Conservation (phyloP, 495 filamentous ascomycete species). For the Lepidopterella palustris region DNA sequence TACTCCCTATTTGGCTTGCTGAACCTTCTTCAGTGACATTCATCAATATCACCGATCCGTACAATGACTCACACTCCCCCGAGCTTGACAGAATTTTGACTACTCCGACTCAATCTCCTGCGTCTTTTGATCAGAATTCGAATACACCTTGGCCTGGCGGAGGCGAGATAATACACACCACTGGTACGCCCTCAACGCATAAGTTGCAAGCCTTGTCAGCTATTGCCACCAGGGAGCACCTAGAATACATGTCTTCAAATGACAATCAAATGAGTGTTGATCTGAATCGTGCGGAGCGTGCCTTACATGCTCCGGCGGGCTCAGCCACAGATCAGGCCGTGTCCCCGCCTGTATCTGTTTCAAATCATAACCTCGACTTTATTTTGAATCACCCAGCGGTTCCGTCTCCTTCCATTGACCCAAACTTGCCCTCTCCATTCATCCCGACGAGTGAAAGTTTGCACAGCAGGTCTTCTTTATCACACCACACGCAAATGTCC, state of each 20-base stretch:
- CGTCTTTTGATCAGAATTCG: conserved; percentile 3
- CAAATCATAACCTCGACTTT: conserved; percentile 51
- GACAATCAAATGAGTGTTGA: neutral
- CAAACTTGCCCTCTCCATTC: conserved; percentile 37
- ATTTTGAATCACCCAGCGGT: conserved; percentile 51
- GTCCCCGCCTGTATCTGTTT: conserved; percentile 38
- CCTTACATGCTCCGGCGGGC: conserved; percentile 16
- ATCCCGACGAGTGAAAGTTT: conserved; percentile 20
- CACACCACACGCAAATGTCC: neutral
- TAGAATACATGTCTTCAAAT: neutral
- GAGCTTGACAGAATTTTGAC: conserved; percentile 39
- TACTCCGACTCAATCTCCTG: conserved; percentile 14
- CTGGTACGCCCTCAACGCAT: conserved; percentile 41
- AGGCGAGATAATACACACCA: conserved; percentile 5
- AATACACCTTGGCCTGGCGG: conserved; percentile 16
- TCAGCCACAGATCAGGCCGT: conserved; percentile 38
- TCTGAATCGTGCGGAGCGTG: conserved; percentile 18
- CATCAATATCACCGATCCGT: conserved; percentile 57
- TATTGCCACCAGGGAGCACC: conserved; percentile 46
- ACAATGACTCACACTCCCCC: conserved; percentile 42
- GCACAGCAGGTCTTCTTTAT: conserved; percentile 1
- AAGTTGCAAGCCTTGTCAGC: conserved; percentile 53
- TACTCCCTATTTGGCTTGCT: neutral
- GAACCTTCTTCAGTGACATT: conserved; percentile 48
- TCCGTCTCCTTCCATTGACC: conserved; percentile 45